Evolutionary conservation across 345 rosid genomes (phyloP).

Genomic region (Dovyalis caffra): DNA sequence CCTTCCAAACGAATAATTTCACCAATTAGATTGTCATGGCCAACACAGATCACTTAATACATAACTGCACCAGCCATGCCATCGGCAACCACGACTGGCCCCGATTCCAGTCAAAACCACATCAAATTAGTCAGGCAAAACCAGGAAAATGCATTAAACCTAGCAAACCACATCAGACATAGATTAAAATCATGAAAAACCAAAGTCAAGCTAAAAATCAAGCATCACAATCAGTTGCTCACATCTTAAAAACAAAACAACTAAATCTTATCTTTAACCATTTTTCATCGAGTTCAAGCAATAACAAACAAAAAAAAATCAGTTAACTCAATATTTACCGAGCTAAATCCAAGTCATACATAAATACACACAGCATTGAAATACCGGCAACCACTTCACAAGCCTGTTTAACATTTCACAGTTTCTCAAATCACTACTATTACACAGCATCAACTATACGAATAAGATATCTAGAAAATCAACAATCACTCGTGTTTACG

Average conservation of each 20-base stretch:
- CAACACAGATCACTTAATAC: conserved; percentile 98
- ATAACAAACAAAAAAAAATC: not conserved
- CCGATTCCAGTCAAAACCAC: conserved; percentile 71
- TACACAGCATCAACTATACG: too few relatives aligned
- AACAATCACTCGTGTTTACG: too few relatives aligned
- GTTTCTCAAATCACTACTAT: not conserved
- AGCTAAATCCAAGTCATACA: too few relatives aligned
- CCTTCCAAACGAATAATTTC: conserved; percentile 98
- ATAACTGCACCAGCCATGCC: conserved; percentile 99
- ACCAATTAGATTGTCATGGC: conserved; percentile 90
- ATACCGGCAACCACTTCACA: not conserved
- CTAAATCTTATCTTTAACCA: not conserved
- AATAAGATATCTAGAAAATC: too few relatives aligned
- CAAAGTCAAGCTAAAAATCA: not conserved
- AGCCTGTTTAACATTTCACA: not conserved
- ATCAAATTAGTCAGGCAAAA: not conserved
- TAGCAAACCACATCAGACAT: too few relatives aligned
- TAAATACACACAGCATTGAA: too few relatives aligned
- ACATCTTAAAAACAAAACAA: not conserved
- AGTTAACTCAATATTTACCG: too few relatives aligned
- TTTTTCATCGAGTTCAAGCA: not conserved
- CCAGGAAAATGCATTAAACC: not conserved
- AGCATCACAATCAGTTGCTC: not conserved
- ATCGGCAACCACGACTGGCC: conserved; percentile 97
- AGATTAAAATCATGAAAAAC: not conserved